These are phyloP conservation scores for Sporisorium iseilematis-ciliati DNA, from an alignment of 1,284 basidiomycete genomes.

Conservation along the genomic window DNA sequence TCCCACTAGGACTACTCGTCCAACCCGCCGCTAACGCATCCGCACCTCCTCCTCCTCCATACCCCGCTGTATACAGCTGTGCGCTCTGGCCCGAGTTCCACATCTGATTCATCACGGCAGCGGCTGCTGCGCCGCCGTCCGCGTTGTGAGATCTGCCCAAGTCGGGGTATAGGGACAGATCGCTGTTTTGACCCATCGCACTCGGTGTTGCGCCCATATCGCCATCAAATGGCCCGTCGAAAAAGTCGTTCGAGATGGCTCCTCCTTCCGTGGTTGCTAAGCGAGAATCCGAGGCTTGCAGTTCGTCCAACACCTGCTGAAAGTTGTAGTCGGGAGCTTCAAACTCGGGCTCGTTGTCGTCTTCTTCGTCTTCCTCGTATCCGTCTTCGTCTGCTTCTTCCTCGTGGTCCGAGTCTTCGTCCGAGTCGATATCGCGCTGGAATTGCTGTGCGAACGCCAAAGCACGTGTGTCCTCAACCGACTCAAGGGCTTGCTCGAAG, in stretches of 20 bases:
- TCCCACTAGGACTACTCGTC: slow-evolving; percentile 14
- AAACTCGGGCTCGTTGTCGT: slow-evolving; percentile 45
- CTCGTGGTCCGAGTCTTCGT: slow-evolving; percentile 35
- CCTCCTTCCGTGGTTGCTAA: slow-evolving; percentile 1
- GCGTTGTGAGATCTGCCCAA: slow-evolving; percentile 20
- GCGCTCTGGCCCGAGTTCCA: slow-evolving; percentile 30
- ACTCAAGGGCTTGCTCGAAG: slow-evolving; percentile 40
- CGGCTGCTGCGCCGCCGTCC: slow-evolving; percentile 7
- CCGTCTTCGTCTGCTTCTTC: slow-evolving; percentile 50
- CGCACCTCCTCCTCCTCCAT: no score
- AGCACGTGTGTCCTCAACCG: slow-evolving; percentile 48
- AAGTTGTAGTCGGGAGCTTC: slow-evolving; percentile 33
- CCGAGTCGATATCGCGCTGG: slow-evolving; percentile 40
- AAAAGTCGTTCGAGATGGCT: slow-evolving; percentile 33
- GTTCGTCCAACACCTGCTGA: slow-evolving; percentile 34
- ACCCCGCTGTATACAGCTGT: background rate
- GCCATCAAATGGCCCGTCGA: slow-evolving; percentile 45
- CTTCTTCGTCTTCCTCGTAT: slow-evolving; percentile 50
- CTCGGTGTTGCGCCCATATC: slow-evolving; percentile 15
- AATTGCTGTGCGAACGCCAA: slow-evolving; percentile 50
- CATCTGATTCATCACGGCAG: slow-evolving; percentile 27
- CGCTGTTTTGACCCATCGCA: slow-evolving; percentile 16
- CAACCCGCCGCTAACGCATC: slow-evolving; percentile 10
- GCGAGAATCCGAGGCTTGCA: slow-evolving; percentile 27
- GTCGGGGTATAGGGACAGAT: slow-evolving; percentile 39